phyloP scores from a whole-genome alignment of 1,284 basidiomycete genomes.

The Takashimella koratensis region DNA sequence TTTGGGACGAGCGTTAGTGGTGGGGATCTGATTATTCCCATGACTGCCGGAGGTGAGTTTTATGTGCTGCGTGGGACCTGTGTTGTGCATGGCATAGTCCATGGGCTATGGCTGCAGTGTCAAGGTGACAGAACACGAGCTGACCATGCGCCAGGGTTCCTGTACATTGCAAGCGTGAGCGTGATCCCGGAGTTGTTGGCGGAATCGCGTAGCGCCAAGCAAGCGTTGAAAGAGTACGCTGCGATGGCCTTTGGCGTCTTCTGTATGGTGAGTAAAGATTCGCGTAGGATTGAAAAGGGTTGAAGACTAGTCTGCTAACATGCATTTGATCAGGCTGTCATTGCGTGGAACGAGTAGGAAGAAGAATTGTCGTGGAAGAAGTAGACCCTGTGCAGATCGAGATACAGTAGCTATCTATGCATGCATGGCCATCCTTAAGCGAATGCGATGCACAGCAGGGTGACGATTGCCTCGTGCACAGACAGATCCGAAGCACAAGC shows the following conservation, averaged over 20 bases:
- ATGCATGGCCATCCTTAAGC: no score
- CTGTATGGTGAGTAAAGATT: constrained; percentile 77
- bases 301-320: no score
- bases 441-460: no score
- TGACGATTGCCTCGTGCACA: no score
- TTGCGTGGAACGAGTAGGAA: constrained; percentile 72
- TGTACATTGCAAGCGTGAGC: constrained; percentile 86
- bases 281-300: no score
- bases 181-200: constrained; percentile 79
- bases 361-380: no score
- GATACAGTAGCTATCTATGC: no score
- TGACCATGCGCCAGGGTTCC: constrained; percentile 64
- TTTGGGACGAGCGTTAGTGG: constrained; percentile 72
- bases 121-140: background rate
- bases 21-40: constrained; percentile 81
- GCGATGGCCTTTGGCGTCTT: constrained; percentile 82
- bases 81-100: background rate
- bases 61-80: background rate
- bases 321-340: constrained; percentile 34
- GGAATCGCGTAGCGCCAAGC: constrained; percentile 77
- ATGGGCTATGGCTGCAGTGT: background rate
- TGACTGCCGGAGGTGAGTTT: constrained; percentile 66
- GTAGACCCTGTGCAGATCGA: no score
- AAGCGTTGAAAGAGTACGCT: constrained; percentile 82
- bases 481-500: no score